Conservation (phyloP, 108 stramenopile genomes). For the Aurantiochytrium sp. region DNA sequence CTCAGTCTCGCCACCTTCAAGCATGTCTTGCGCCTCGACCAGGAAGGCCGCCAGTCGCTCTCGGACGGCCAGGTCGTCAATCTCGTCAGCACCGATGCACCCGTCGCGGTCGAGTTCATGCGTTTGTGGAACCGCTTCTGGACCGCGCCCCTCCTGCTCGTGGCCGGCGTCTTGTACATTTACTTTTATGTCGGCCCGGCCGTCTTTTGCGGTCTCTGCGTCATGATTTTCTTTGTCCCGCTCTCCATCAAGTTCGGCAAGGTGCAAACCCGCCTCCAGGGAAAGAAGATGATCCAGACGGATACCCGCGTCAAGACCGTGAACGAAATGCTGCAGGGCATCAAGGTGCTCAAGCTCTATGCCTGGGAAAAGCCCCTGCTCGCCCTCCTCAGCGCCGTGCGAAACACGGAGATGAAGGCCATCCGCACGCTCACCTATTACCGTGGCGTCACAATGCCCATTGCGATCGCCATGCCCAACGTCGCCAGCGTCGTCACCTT, state of each 20-base stretch:
- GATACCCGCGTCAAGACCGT: slow-evolving; percentile 73
- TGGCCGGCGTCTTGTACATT: slow-evolving; percentile 67
- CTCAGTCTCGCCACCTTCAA: slow-evolving; percentile 13
- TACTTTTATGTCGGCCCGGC: slow-evolving; percentile 68
- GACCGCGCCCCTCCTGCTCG: slow-evolving; percentile 74
- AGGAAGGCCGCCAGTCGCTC: slow-evolving; percentile 57
- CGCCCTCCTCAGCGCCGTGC: slow-evolving; percentile 53
- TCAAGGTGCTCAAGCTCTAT: slow-evolving; percentile 81
- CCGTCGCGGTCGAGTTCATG: slow-evolving; percentile 72
- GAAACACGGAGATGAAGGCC: slow-evolving; percentile 62
- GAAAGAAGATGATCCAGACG: slow-evolving; percentile 71
- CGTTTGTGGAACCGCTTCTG: not conserved
- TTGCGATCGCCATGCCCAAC: slow-evolving; percentile 67
- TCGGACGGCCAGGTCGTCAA: slow-evolving; percentile 78
- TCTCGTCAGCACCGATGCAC: slow-evolving; percentile 81
- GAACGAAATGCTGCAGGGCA: slow-evolving; percentile 84
- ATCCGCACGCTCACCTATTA: slow-evolving; percentile 54
- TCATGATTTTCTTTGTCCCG: slow-evolving; percentile 81
- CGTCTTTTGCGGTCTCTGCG: slow-evolving; percentile 72
- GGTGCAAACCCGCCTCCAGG: slow-evolving; percentile 67
- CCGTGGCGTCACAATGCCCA: not conserved
- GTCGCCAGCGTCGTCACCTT: slow-evolving; percentile 85
- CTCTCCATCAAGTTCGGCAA: slow-evolving; percentile 66
- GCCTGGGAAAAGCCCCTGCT: slow-evolving; percentile 79
- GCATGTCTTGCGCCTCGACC: slow-evolving; percentile 66